Evolutionary conservation across 2,329 filamentous ascomycete species (phyloP), one percentile per base, ranked within the genome.

Genomic region (Cercospora berteroae): DNA sequence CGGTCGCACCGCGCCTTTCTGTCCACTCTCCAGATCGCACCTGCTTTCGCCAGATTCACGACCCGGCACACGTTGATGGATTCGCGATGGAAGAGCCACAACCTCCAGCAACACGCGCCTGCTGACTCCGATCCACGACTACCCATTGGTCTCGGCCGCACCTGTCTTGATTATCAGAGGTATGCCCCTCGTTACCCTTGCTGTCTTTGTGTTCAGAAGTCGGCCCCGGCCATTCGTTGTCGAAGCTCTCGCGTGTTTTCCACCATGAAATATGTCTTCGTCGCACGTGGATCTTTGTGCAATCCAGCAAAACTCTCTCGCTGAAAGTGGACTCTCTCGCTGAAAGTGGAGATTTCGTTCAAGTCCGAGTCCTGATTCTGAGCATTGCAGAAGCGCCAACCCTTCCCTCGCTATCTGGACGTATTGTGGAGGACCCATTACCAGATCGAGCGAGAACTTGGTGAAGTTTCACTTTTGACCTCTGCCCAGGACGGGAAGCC

Each of bases 1-100:
- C 56, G 33, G 29, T 31, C 33, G 56, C 56, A 59, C 76, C 18
- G 75, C 61, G 68, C 44, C 44, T 16, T 50, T 8, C 44, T 50
- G 44, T 50, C 36, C 36, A n/a, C 36, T 39, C 36, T 16, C 2
- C 33, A 12, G 2, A 50, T 50, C 44, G 52, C 52, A 57, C 52
- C 52, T 33, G 52, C 5, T 33, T 31, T n/a, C 23, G 8, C 52
- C 25, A 57, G 20, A n/a, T 5, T 20, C 16, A 57, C 52, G 25
- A 57, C 25, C 23, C 52, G 52, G n/a, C 7, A 57, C 25, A 57
- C 52, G 29, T 62, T 52, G 23, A 62, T 62, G 59, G 59, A 25
- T 62, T 62, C 60, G 60, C 60, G 42, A 63, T 63, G 60, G 60
- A 63, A 55, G 60, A 33, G 57, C 57, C 31, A 31, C 25, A 31